Evolutionary conservation across 2,329 filamentous ascomycete genomes (phyloP).

Genomic region (Phyllosticta citribraziliensis): DNA sequence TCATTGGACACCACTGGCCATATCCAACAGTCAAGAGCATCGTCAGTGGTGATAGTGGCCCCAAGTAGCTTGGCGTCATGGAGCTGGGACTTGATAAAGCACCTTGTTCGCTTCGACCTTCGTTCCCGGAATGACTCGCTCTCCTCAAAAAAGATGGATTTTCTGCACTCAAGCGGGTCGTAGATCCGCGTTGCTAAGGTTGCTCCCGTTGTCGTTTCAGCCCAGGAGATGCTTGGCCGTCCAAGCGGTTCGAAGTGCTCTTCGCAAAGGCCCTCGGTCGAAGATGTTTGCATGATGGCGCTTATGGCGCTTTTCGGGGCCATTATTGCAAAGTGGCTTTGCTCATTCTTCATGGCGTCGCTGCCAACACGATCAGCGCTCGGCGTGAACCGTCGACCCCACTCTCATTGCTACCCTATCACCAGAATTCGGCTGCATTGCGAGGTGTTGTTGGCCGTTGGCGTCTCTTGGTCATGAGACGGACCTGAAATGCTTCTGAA

Average conservation of each 20-base stretch:
- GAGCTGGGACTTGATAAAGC: neutral
- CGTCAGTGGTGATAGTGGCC: neutral
- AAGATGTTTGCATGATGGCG: neutral
- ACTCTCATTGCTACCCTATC: neutral
- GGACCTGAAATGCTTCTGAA: neutral
- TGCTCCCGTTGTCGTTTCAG: neutral
- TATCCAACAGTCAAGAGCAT: neutral
- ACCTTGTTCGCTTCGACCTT: neutral
- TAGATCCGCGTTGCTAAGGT: neutral
- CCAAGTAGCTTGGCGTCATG: neutral
- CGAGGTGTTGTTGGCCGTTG: neutral
- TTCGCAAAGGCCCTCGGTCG: neutral
- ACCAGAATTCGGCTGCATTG: neutral
- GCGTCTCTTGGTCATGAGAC: neutral
- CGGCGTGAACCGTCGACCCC: neutral
- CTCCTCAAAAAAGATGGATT: neutral
- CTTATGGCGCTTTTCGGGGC: neutral
- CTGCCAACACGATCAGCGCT: neutral
- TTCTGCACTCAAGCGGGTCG: neutral
- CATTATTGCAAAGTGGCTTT: neutral
- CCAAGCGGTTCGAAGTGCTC: neutral
- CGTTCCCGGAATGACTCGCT: neutral
- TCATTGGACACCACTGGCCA: no score
- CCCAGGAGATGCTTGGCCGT: neutral
- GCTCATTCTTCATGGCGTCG: neutral